These are phyloP conservation scores for Saposhnikovia divaricata DNA, from an alignment of 129 eudicot genomes.

Conservation along the genomic window DNA sequence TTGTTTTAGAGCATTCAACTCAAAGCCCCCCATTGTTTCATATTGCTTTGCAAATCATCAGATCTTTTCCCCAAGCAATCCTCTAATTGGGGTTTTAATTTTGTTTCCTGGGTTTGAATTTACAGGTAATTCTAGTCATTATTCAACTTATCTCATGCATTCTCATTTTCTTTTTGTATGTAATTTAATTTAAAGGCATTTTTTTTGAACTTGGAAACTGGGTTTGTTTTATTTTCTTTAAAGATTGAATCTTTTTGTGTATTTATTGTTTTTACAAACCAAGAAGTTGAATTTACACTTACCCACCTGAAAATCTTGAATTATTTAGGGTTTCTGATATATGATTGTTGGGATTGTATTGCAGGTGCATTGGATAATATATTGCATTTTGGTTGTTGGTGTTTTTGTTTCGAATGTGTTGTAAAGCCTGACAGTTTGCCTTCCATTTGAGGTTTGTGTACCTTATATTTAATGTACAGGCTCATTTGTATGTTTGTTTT, in stretches of 20 bases:
- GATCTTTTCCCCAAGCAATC: background rate
- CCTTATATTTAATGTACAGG: background rate
- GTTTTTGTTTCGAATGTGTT: background rate
- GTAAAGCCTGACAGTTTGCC: background rate
- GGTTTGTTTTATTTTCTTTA: background rate
- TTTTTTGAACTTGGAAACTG: background rate
- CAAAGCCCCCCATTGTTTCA: background rate
- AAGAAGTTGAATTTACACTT: background rate
- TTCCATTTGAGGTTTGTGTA: conserved; percentile 1
- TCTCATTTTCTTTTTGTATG: background rate
- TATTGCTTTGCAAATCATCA: background rate
- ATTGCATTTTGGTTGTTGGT: background rate
- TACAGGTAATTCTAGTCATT: background rate
- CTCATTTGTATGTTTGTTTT: background rate
- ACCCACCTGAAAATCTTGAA: background rate
- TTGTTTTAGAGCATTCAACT: background rate
- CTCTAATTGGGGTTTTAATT: background rate
- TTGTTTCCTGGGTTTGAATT: background rate
- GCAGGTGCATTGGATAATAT: background rate
- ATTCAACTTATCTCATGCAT: background rate
- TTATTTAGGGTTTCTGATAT: background rate
- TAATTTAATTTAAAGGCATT: background rate
- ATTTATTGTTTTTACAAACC: background rate
- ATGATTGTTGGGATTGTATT: background rate
- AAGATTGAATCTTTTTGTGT: background rate